A percentile compares a stretch with the other conserved stretches of the same genome.
These are phyloP conservation scores for Ascochyta pisi DNA, from an alignment of 2,329 filamentous ascomycete species.

Conservation along the genomic window DNA sequence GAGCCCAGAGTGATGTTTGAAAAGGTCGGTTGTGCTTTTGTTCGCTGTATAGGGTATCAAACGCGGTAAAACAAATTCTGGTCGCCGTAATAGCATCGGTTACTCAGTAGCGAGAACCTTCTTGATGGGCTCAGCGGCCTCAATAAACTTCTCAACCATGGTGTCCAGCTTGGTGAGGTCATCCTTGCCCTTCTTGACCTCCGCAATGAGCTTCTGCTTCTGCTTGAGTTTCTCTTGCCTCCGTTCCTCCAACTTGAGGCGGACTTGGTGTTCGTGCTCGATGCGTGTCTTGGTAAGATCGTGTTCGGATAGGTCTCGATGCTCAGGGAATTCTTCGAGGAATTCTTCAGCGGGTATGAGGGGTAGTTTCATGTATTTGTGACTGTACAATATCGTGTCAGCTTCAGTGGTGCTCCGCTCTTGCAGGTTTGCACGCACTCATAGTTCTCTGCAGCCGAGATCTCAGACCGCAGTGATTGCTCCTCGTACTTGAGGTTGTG, in stretches of 20 bases:
- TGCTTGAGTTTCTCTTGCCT: slow-evolving; percentile 68
- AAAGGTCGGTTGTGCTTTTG: slow-evolving; percentile 8
- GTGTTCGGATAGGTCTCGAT: slow-evolving; percentile 74
- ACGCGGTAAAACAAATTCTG: slow-evolving; percentile 6
- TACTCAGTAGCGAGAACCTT: slow-evolving; percentile 80
- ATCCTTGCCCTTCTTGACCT: slow-evolving; percentile 92
- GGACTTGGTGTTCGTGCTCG: slow-evolving; percentile 84
- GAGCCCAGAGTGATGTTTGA: background rate
- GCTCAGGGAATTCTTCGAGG: slow-evolving; percentile 75
- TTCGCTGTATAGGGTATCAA: slow-evolving; percentile 22
- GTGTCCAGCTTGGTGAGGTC: slow-evolving; percentile 90
- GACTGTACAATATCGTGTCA: slow-evolving; percentile 58
- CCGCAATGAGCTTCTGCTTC: slow-evolving; percentile 72
- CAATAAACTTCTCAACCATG: slow-evolving; percentile 92
- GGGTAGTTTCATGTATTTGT: slow-evolving; percentile 86
- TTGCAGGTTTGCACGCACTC: slow-evolving; percentile 66
- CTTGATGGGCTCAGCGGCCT: slow-evolving; percentile 87
- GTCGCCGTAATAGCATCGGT: background rate
- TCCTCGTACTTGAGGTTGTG: slow-evolving; percentile 98
- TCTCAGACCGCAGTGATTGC: slow-evolving; percentile 87
- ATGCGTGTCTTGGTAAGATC: slow-evolving; percentile 89
- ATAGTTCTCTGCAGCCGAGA: slow-evolving; percentile 86
- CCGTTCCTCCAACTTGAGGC: slow-evolving; percentile 84
- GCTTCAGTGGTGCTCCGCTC: background rate
- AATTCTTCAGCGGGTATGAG: slow-evolving; percentile 86